Conservation (phyloP, 768 basidiomycete genomes). For the Leccinum boreale region DNA sequence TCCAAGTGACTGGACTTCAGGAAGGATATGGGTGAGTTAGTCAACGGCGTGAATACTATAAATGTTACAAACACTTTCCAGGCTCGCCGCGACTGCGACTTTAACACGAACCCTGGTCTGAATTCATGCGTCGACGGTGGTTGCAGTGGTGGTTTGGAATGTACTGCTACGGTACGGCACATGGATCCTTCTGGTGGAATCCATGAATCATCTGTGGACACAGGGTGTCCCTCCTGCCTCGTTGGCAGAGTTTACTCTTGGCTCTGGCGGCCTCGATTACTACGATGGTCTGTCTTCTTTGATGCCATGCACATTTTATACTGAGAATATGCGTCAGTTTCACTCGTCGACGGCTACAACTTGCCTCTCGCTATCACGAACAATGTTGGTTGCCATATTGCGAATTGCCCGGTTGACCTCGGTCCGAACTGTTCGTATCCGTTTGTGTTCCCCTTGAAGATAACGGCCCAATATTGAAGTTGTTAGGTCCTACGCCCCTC, state of each 20-base stretch:
- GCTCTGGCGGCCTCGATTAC: constrained; percentile 43
- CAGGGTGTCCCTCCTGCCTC: constrained; percentile 67
- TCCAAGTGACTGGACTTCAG: constrained; percentile 62
- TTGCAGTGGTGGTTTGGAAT: constrained; percentile 66
- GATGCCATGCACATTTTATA: neutral
- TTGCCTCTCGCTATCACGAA: constrained; percentile 58
- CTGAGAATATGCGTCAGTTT: constrained; percentile 37
- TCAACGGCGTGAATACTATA: neutral
- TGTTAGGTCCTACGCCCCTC: constrained; percentile 45
- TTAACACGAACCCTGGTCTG: constrained; percentile 45
- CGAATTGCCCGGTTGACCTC: constrained; percentile 62
- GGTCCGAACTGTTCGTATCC: constrained; percentile 47
- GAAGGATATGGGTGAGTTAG: constrained; percentile 54
- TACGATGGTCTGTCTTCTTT: constrained; percentile 52
- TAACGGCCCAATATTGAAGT: neutral
- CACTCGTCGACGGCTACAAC: constrained; percentile 65
- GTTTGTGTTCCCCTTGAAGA: neutral
- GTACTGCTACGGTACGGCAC: constrained; percentile 49
- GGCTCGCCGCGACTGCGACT: constrained; percentile 61
- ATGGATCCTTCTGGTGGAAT: neutral
- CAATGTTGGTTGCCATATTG: constrained; percentile 49
- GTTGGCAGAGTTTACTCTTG: constrained; percentile 67
- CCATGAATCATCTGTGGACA: neutral
- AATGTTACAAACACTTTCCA: constrained; percentile 11
- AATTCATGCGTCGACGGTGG: constrained; percentile 65